Evolutionary conservation across 192 early-diverging fungal genomes (phyloP), one percentile per base, ranked within the genome.

Genomic region (Umbelopsis vinacea): DNA sequence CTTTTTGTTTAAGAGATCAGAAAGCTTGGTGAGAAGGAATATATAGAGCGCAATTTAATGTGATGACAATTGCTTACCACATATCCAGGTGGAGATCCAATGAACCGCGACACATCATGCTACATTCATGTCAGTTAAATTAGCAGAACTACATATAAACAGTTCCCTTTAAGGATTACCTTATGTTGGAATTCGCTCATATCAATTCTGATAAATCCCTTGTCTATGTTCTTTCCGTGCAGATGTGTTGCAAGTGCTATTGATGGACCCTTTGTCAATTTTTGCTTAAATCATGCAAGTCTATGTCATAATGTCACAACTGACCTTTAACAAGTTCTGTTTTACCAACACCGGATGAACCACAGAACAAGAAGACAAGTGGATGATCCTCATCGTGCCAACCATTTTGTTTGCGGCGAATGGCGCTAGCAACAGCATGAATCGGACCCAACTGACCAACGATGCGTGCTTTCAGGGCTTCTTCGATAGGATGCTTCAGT

Each of bases 361-460:
- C 81, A 54, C 78, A 77, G 40, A 82, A 82, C 50, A 82, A 69
- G 43, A 82, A 82, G 1, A 83, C 82, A 50, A 83, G 71, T 15
- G 82, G 82, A 46, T 80, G 79, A 14, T 83, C 82, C 33, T 81
- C 79, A 71, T 83, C 82, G 48, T 83, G 82, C 82, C 82, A 83
- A 17, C 82, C 82, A 68, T 83, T 83, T 48, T 83, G 79, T 57
- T 81, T 80, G 23, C 82, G 72, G 19, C 82, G 74, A 47, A 83
- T 83, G 2, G 82, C 82, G 54, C 76, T 78, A 23, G 82, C 82
- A 23, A 83, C 72, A 4, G 80, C 79, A 71, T 76, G 74, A 19
- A 81, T 83, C 11, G 82, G 82, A 12, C 79, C 80, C 23, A 77
- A 57, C 50, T 83, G 82, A 10, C 82, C 82, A 14, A 83, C 79